Evolutionary conservation across 2,329 filamentous ascomycete genomes (phyloP).

Genomic region (Penicillium brevicompactum): DNA sequence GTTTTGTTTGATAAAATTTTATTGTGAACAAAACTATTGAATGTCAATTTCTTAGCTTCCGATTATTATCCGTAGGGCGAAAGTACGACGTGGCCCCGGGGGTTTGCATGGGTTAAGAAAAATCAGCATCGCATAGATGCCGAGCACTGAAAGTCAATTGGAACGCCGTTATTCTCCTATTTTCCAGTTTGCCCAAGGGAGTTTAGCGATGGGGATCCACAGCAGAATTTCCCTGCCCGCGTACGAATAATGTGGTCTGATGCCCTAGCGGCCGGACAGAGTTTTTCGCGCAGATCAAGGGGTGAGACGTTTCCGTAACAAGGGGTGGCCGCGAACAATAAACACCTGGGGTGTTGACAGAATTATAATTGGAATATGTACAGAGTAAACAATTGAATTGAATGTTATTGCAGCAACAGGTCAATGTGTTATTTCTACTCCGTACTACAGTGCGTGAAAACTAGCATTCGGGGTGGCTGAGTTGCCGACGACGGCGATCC

Average conservation of each 20-base stretch:
- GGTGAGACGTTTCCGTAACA: conserved; percentile 14
- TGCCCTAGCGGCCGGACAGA: neutral
- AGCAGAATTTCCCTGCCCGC: neutral
- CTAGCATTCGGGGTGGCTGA: neutral
- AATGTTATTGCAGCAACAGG: neutral
- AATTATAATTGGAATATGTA: neutral
- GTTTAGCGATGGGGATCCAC: neutral
- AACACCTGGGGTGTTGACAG: neutral
- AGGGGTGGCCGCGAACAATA: conserved; percentile 11
- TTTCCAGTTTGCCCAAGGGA: conserved; percentile 1
- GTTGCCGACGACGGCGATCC: conserved; percentile 10
- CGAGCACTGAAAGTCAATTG: neutral
- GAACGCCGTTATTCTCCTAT: neutral
- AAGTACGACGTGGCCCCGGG: neutral
- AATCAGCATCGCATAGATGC: neutral
- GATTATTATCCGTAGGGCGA: neutral
- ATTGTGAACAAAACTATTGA: neutral
- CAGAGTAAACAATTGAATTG: too few species aligned
- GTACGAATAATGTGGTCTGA: conserved; percentile 7
- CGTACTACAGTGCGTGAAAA: neutral
- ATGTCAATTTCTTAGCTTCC: neutral
- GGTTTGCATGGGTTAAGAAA: neutral
- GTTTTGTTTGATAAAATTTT: too few species aligned
- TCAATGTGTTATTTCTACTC: neutral
- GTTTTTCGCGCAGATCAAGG: conserved; percentile 20